Conservation (phyloP, 345 rosid species). For the Camelina sativa region DNA sequence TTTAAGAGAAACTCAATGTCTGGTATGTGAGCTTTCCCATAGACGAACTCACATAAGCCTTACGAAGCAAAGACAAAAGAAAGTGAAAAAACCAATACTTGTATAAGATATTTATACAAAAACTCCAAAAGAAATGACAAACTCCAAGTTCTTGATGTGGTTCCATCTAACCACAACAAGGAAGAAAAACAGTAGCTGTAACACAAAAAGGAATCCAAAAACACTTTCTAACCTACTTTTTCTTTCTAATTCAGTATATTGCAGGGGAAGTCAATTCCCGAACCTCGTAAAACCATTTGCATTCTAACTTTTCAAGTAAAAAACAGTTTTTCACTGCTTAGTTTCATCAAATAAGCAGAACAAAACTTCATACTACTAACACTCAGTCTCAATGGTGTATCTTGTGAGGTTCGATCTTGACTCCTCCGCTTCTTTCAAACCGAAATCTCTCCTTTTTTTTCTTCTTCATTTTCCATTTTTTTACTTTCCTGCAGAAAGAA, state of each 20-base stretch:
- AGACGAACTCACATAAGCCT: constrained; percentile 1
- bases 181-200: constrained; percentile 29
- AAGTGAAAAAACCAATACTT: background rate
- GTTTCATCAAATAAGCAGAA: constrained; percentile 39
- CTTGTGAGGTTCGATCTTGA: constrained; percentile 94
- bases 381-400: constrained; percentile 50
- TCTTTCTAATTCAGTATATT: constrained; percentile 6
- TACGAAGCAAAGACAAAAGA: background rate
- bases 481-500: constrained; percentile 28
- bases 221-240: constrained; percentile 17
- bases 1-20: background rate
- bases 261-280: constrained; percentile 91
- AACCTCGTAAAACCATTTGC: constrained; percentile 63
- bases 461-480: background rate
- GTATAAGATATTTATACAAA: constrained; percentile 13
- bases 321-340: constrained; percentile 39
- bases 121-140: constrained; percentile 12
- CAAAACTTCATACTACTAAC: constrained; percentile 39
- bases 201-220: constrained; percentile 17
- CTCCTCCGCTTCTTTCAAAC: constrained; percentile 50
- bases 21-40: constrained; percentile 2
- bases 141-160: constrained; percentile 22
- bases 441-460: constrained; percentile 41
- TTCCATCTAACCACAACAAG: constrained; percentile 20
- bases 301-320: constrained; percentile 18